A percentile compares a stretch with the other conserved stretches of the same genome.
Evolutionary conservation across 305 asterid genomes (phyloP).

Genomic region (Solanum hybrid): DNA sequence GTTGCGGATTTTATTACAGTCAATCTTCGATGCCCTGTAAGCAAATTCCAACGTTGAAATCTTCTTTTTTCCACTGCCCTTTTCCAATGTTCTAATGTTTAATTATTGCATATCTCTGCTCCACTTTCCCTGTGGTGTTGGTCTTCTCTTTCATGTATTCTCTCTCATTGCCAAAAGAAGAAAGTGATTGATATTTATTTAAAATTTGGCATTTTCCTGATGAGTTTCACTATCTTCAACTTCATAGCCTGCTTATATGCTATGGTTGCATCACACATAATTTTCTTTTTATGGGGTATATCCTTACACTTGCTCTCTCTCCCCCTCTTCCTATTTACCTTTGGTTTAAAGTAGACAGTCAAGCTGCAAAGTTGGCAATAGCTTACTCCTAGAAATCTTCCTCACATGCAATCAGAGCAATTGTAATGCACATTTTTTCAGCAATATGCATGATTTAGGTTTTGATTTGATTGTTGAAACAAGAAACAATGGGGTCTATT

Average conservation of each 20-base stretch:
- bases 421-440: neutral
- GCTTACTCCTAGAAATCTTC: neutral
- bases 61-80: neutral
- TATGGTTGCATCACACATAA: neutral
- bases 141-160: neutral
- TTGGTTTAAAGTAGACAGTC: neutral
- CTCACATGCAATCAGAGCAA: neutral
- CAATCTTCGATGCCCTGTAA: slow-evolving; percentile 97
- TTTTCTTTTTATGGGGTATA: neutral
- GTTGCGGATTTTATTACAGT: slow-evolving; percentile 84
- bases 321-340: neutral
- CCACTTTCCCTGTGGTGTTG: neutral
- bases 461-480: neutral
- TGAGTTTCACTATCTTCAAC: neutral
- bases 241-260: neutral
- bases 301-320: neutral
- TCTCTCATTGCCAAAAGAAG: neutral
- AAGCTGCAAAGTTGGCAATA: neutral
- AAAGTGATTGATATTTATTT: neutral
- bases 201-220: neutral
- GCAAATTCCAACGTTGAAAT: slow-evolving; percentile 9
- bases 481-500: neutral
- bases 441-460: neutral
- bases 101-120: neutral
- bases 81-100: neutral